Percentiles rank a stretch among this genome's conserved stretches.
phyloP scores from a whole-genome alignment of 2,329 filamentous ascomycete genomes.

The Ceratocystiopsis minuta region DNA sequence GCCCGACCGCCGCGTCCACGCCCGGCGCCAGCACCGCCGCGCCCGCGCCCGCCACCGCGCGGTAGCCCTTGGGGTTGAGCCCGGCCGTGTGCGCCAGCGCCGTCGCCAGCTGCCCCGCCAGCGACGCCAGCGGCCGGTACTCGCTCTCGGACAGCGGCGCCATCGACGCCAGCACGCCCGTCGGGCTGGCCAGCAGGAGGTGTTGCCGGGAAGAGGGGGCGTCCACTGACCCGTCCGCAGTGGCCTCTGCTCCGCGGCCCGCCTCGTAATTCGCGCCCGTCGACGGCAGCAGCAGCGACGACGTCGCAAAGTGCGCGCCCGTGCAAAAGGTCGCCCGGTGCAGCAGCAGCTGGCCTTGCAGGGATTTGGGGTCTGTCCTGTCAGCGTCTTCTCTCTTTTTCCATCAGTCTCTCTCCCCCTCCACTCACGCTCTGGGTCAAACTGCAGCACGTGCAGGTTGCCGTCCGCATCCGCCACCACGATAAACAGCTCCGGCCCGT shows the following conservation, averaged over 20 bases:
- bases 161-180: conserved; percentile 60
- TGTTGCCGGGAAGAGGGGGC: conserved; percentile 8
- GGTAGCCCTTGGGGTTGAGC: conserved; percentile 67
- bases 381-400: not conserved
- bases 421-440: conserved; percentile 76
- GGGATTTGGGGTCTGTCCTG: conserved; percentile 68
- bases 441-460: conserved; percentile 78
- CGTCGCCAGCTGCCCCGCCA: conserved; percentile 63
- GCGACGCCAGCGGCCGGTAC: conserved; percentile 67
- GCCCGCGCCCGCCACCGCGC: conserved; percentile 32
- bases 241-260: not conserved
- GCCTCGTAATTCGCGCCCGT: too few relatives aligned
- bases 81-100: conserved; percentile 61
- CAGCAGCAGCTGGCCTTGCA: conserved; percentile 73
- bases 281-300: conserved; percentile 58
- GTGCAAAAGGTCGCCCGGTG: conserved; percentile 78
- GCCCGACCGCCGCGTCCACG: conserved; percentile 39
- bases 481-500: conserved; percentile 66
- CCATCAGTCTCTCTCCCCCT: conserved; percentile 17
- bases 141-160: conserved; percentile 60
- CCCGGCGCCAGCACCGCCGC: conserved; percentile 22
- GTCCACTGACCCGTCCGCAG: too few relatives aligned
- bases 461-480: conserved; percentile 70
- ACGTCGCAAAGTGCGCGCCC: conserved; percentile 57
- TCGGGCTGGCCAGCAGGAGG: conserved; percentile 17